phyloP scores from a whole-genome alignment of 441 rosid species.

The Aquilaria agallochum region DNA sequence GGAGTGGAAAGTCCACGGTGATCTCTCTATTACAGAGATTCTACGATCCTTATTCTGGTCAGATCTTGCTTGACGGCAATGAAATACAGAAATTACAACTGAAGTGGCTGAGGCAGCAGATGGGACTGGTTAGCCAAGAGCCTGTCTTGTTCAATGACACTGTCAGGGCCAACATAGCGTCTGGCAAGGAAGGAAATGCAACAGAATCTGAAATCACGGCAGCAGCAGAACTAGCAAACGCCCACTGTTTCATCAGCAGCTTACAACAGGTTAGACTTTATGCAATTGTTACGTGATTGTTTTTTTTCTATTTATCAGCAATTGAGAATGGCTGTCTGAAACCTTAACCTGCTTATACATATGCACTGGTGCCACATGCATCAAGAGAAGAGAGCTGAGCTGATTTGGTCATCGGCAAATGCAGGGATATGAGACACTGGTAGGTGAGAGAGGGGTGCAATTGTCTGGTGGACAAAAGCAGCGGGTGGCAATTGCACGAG shows the following conservation, averaged over 20 bases:
- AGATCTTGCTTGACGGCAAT: conserved; percentile 59
- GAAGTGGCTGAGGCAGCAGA: conserved; percentile 77
- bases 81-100: conserved; percentile 53
- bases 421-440: conserved; percentile 65
- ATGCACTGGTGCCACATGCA: too few relatives aligned
- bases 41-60: conserved; percentile 74
- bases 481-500: conserved; percentile 71
- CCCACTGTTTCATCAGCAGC: conserved; percentile 69
- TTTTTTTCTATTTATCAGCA: too few relatives aligned
- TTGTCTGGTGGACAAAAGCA: conserved; percentile 79
- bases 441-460: conserved; percentile 77
- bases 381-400: too few relatives aligned
- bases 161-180: conserved; percentile 71
- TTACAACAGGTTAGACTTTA: conserved; percentile 44
- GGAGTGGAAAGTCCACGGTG: conserved; percentile 79
- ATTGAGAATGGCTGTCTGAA: too few relatives aligned
- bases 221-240: conserved; percentile 70
- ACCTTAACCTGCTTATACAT: too few relatives aligned
- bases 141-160: conserved; percentile 79
- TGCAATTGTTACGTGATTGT: too few relatives aligned
- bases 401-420: background rate
- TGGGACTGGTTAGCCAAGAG: conserved; percentile 79
- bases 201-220: conserved; percentile 50
- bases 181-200: conserved; percentile 60
- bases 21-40: conserved; percentile 69